Conservation (phyloP, 371 early-diverging fungal species). For the Synchytrium microbalum region DNA sequence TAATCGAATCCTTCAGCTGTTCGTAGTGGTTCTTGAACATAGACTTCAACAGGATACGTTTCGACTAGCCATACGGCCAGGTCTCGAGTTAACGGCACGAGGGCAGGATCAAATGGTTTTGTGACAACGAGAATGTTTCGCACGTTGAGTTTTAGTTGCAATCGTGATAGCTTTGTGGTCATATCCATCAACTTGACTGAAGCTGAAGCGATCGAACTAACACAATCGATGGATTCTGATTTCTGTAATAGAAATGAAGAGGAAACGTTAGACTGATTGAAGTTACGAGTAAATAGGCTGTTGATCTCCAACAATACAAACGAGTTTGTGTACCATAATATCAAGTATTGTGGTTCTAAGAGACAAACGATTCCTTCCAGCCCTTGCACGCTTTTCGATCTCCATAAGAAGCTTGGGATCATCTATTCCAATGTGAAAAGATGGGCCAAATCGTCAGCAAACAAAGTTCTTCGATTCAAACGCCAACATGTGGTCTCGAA, state of each 20-base stretch:
- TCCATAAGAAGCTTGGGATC: not conserved
- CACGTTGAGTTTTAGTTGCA: not conserved
- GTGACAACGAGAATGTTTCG: conserved; percentile 64
- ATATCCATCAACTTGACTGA: not conserved
- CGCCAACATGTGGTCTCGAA: too few species aligned
- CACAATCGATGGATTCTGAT: not conserved
- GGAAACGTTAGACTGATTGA: not conserved
- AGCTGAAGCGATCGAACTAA: not conserved
- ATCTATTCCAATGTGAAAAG: not conserved
- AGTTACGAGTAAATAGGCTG: not conserved
- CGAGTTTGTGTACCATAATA: too few species aligned
- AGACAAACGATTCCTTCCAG: too few species aligned
- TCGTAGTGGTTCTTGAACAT: conserved; percentile 3
- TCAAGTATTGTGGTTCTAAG: too few species aligned
- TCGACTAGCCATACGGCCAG: conserved; percentile 70
- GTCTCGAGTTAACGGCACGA: conserved; percentile 70
- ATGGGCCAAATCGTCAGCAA: not conserved
- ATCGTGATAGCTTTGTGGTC: not conserved
- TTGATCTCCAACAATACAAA: too few species aligned
- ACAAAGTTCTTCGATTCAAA: too few species aligned
- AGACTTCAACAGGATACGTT: conserved; percentile 54
- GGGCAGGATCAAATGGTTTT: conserved; percentile 72
- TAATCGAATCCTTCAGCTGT: not conserved
- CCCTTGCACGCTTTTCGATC: not conserved
- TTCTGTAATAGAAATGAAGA: not conserved